Conservation (phyloP, 495 filamentous ascomycete genomes). For the Choiromyces venosus region DNA sequence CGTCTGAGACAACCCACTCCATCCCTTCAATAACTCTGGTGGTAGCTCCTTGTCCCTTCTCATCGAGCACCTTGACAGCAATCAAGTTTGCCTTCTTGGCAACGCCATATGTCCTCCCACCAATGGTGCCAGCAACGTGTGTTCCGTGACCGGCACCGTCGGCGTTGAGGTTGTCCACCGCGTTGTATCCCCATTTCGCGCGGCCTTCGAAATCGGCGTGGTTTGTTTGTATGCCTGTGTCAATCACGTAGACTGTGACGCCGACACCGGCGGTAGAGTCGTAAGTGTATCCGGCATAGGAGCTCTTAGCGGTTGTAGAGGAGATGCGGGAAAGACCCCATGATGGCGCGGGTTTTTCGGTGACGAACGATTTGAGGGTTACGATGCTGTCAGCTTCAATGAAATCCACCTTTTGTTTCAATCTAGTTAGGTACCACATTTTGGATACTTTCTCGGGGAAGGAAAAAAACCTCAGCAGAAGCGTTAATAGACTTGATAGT, state of each 20-base stretch:
- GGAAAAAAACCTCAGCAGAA: constrained; percentile 23
- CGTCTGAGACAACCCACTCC: constrained; percentile 56
- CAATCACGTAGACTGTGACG: constrained; percentile 44
- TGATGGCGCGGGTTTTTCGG: constrained; percentile 49
- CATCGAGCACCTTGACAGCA: constrained; percentile 62
- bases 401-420: constrained; percentile 41
- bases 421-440: constrained; percentile 5
- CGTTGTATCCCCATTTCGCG: constrained; percentile 52
- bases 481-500: constrained; percentile 43
- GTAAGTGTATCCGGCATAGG: constrained; percentile 49
- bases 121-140: constrained; percentile 65
- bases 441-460: background rate
- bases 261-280: constrained; percentile 52
- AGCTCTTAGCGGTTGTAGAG: constrained; percentile 44
- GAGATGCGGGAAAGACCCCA: constrained; percentile 59
- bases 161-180: constrained; percentile 45
- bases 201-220: constrained; percentile 52
- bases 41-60: constrained; percentile 53
- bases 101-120: constrained; percentile 58
- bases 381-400: constrained; percentile 49
- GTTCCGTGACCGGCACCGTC: constrained; percentile 61
- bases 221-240: constrained; percentile 29
- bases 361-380: constrained; percentile 43
- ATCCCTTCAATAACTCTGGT: constrained; percentile 58
- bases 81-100: constrained; percentile 61